Evolutionary conservation across 371 early-diverging fungal species (phyloP), one percentile per base, ranked within the genome.

Genomic region (Mortierella sp.): DNA sequence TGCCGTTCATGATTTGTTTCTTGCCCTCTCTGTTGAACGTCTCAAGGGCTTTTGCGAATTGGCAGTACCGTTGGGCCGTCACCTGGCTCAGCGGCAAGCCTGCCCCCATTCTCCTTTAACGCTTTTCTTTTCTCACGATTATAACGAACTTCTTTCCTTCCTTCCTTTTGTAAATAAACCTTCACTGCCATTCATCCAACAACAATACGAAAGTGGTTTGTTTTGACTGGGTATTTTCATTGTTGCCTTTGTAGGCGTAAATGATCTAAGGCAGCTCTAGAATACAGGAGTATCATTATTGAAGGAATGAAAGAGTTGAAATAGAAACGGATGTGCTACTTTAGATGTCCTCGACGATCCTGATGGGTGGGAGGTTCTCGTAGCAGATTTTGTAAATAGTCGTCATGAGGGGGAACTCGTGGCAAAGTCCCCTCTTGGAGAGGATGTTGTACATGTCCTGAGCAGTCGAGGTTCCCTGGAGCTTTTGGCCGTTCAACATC

Each of bases 381-480:
- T 96, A 98, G 72, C 95, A 93, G 73, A 98, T 95, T 68, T 92
- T 87, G 86, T 98, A 97, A 40, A 98, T 94, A 76, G 93, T 91
- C 19, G 92, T 93, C 89, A 97, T 96, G 44, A 98, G 86, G 13
- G 97, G 98, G 90, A 96, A 93, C 87, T 96, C 93, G 14, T 90
- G 77, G 16, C 87, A 88, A 74, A 94, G 79, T 31, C 91, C 87
- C 69, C 91, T 85, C 55, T 87, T 88, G 55, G 86, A 84, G 69
- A 99, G 87, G 80, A 96, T 96, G 75, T 92, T 87, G 82, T 96
- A 88, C 58, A 99, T 93, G 86, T 98, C 97, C 85, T 94, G 88
- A 34, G 96, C 94, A 0, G 99, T 98, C 48, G 94, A 86, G 24
- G 98, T 95, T 68, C 99, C 99, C 88, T 99, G 99, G 61, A 99